Evolutionary conservation across 1,284 basidiomycete species (phyloP), one percentile per base, ranked within the genome.

Genomic region (Apiotrichum laibachii): DNA sequence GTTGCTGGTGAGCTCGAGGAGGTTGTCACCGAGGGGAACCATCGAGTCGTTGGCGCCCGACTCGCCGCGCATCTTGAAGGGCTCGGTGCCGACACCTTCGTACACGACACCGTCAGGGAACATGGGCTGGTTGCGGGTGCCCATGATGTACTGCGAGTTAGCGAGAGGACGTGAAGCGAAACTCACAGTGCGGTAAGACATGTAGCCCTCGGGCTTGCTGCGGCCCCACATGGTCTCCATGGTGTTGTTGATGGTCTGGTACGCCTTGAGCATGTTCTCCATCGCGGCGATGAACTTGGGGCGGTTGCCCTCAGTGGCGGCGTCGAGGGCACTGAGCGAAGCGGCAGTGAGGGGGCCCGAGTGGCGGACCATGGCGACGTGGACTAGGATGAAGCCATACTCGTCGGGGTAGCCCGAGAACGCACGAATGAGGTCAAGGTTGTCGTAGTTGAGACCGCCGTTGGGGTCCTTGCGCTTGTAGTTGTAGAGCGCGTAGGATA

Each of bases 181-280:
- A 50, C 49, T 40, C 37, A 50, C 49, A 5, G 55, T 54, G 42
- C 52, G 52, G 55, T 57, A 63, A 10, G 53, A 50, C 42, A 63
- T 53, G 62, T 63, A 63, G 1, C 40, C 62, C 56, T 63, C 62
- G 15, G 62, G 62, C 59, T 56, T 60, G 62, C 43, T 48, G 47
- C 62, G 62, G 43, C 62, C 62, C 62, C 62, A 63, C 62, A 63
- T 63, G 37, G 58, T 56, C 62, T 63, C 62, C 62, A 63, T 63
- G 37, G 55, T 53, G 8, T 21, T 21, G 59, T 63, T 63, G 58
- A 63, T 55, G 19, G 50, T 50, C 58, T 57, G 56, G 62, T 63
- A 63, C 15, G 53, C 33, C 9, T 37, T 13, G 22, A 57, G 56
- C 33, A 63, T 40, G 53, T 55, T 48, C 35, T 43, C 18, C 62